Conservation (phyloP, 805 yeast genomes). For the Kodamaea nitidulidarum region DNA sequence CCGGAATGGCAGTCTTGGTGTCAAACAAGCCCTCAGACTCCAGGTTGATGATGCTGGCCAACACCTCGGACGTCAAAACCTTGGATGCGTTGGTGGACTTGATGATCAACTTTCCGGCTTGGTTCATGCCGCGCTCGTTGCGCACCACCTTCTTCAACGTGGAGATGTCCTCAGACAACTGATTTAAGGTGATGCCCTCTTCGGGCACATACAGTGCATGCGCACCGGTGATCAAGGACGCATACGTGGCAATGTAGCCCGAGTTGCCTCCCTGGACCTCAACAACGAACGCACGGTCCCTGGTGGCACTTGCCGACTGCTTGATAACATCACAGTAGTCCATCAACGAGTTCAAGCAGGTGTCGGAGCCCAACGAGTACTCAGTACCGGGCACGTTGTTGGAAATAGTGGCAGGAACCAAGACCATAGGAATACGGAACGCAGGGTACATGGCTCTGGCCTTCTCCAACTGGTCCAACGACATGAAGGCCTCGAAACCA, state of each 20-base stretch:
- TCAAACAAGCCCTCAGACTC: constrained; percentile 77
- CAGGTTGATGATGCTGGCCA: constrained; percentile 79
- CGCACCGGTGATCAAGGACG: constrained; percentile 86
- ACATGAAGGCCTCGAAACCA: constrained; percentile 93
- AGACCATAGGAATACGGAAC: constrained; percentile 89
- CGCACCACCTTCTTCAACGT: constrained; percentile 64
- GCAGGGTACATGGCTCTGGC: constrained; percentile 81
- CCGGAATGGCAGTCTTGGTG: constrained; percentile 93
- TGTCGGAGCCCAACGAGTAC: constrained; percentile 91
- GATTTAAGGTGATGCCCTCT: constrained; percentile 62
- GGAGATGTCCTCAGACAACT: constrained; percentile 72
- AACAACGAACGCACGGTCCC: constrained; percentile 91
- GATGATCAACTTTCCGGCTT: constrained; percentile 81
- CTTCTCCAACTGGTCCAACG: constrained; percentile 75
- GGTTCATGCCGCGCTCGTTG: constrained; percentile 70
- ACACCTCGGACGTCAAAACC: constrained; percentile 74
- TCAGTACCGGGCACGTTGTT: constrained; percentile 99
- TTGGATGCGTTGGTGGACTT: constrained; percentile 81
- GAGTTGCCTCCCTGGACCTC: constrained; percentile 98
- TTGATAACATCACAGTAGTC: constrained; percentile 93
- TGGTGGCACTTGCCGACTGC: constrained; percentile 90
- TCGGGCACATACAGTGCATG: constrained; percentile 90
- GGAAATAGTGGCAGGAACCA: constrained; percentile 92
- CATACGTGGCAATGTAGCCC: constrained; percentile 86
- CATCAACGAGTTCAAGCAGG: constrained; percentile 88